Percentiles rank a stretch among this genome's conserved stretches.
Conservation (phyloP, 1,284 basidiomycete genomes). For the Marasmius oreades region DNA sequence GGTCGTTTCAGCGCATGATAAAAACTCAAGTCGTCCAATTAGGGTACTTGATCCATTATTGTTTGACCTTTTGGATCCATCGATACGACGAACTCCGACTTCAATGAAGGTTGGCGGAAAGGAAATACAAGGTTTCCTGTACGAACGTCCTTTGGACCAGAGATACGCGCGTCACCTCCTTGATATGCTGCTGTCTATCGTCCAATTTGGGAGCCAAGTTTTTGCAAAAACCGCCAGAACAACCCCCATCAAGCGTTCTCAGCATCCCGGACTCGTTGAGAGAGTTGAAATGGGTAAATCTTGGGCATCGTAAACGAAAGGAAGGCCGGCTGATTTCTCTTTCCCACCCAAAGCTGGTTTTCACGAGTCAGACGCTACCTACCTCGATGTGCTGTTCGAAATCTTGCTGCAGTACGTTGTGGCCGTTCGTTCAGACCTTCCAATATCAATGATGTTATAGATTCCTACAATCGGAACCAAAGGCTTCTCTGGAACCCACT, state of each 20-base stretch:
- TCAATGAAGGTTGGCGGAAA: conserved; percentile 56
- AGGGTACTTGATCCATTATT: conserved; percentile 88
- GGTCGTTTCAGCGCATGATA: background rate
- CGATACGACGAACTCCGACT: conserved; percentile 51
- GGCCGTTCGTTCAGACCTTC: background rate
- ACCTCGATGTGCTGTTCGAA: conserved; percentile 72
- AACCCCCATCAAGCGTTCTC: conserved; percentile 58
- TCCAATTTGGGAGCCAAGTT: conserved; percentile 86
- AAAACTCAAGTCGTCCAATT: conserved; percentile 10
- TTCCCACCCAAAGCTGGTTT: conserved; percentile 41
- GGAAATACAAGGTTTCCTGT: conserved; percentile 63
- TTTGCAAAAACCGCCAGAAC: conserved; percentile 70
- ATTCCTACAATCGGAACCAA: conserved; percentile 75
- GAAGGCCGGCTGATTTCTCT: background rate
- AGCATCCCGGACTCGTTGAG: conserved; percentile 53
- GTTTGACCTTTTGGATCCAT: conserved; percentile 73
- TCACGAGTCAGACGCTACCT: conserved; percentile 54
- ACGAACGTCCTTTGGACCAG: conserved; percentile 78
- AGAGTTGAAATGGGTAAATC: conserved; percentile 48
- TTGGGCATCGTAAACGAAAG: background rate
- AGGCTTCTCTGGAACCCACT: conserved; percentile 35
- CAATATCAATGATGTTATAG: conserved; percentile 33
- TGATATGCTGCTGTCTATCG: conserved; percentile 74
- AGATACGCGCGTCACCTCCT: conserved; percentile 68
- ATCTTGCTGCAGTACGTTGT: conserved; percentile 60